Base-by-base conservation (phyloP, 2,329 filamentous ascomycete species). In the Didymella arachidicola region DNA sequence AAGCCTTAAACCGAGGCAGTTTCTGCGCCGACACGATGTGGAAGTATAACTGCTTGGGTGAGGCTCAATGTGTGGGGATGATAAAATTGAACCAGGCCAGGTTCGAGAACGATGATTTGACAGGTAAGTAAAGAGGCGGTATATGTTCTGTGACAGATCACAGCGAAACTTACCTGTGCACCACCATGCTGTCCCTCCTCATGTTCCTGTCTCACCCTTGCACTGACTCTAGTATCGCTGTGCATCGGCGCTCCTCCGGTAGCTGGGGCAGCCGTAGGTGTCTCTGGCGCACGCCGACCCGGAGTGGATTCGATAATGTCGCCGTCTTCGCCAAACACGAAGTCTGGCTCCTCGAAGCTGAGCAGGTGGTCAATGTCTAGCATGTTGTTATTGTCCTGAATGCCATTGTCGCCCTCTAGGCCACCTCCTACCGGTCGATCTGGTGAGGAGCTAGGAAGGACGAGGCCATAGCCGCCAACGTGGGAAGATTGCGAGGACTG, bases 301-400 rank as follows among this genome's bases (percentile, higher is more conserved):
- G 62, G 58, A 22, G 59, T 49, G 7, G 84, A 70, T 49, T 86
- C 84, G 29, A 84, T 71, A 5, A 89, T 75, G 62, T 85, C 84
- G 7, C 87, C 87, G 59, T 89, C 82, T 14, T 82, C 85, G 63
- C 88, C 87, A 62, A 89, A 84, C 36, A 81, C 82, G 64, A 90
- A 87, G 51, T 83, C 83, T 22, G 81, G 79, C n/a, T 86, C 83
- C 11, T 59, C 63, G 8, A 70, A 69, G 49, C 79, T 72, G 56
- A 84, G 74, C 5, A 62, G 72, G 19, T 81, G 77, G 49, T 81
- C 80, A 76, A 39, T 77, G 76, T 64, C 65, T 49, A 72, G 7
- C 63, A 72, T 51, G 41, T 58, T 56, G 59, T 59, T 63, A 2
- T 69, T 59, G 36, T 73, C 71, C 26, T 66, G 80, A n/a, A 72